phyloP scores from a whole-genome alignment of 306 rosid species.

The peach (Prunus persica) region Prunus_persica_NCBIv2 NC_034016.1:18821501-18822000 shows the following conservation, averaged over 20 bases:
- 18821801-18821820: constrained; percentile 35
- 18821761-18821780: constrained; percentile 33
- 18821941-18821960: constrained; percentile 36
- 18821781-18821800: constrained; percentile 3
- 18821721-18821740: constrained; percentile 33
- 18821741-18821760: constrained; percentile 35
- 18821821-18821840: constrained; percentile 35
- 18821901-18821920: constrained; percentile 42
- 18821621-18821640: constrained; percentile 33
- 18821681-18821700: constrained; percentile 32
- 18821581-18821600: constrained; percentile 21
- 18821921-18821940: constrained; percentile 17
- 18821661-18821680: background rate
- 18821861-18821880: constrained; percentile 34
- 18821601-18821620: constrained; percentile 36
- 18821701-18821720: constrained; percentile 21
- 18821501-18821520: constrained; percentile 33
- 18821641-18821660: constrained; percentile 13
- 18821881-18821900: constrained; percentile 27
- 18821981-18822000: constrained; percentile 25
- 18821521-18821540: background rate
- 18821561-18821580: constrained; percentile 28
- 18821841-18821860: constrained; percentile 26
- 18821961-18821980: constrained; percentile 27
- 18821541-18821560: constrained; percentile 36